Conservation (phyloP, 2,329 filamentous ascomycete species). For the Lachnellula arida region DNA sequence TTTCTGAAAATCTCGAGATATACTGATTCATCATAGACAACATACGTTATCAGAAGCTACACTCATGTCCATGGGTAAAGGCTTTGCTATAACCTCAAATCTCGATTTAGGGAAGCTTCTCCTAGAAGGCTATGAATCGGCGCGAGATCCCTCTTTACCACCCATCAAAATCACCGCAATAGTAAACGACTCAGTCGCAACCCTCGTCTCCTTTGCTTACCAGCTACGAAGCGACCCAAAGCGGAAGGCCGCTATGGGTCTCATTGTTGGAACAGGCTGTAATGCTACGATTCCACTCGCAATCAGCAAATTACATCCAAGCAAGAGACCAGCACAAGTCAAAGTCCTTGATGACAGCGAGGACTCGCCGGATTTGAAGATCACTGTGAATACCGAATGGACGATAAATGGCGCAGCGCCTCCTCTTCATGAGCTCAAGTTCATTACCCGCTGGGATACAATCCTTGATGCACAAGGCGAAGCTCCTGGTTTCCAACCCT, state of each 20-base stretch:
- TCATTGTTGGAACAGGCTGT: constrained; percentile 77
- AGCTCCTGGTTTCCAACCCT: constrained; percentile 81
- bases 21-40: constrained; percentile 37
- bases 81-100: constrained; percentile 58
- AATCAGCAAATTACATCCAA: constrained; percentile 55
- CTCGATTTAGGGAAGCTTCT: constrained; percentile 58
- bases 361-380: constrained; percentile 50
- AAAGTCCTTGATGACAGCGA: constrained; percentile 44
- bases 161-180: constrained; percentile 69
- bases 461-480: constrained; percentile 63
- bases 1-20: background rate
- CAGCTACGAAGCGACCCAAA: constrained; percentile 56
- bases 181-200: constrained; percentile 77
- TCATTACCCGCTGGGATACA: constrained; percentile 69
- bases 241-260: constrained; percentile 68
- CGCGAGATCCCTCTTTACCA: constrained; percentile 49
- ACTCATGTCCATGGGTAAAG: constrained; percentile 66
- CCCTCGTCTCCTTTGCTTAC: constrained; percentile 72
- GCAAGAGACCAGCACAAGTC: constrained; percentile 52
- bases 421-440: constrained; percentile 56
- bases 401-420: constrained; percentile 71
- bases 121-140: constrained; percentile 50
- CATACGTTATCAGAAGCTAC: constrained; percentile 56
- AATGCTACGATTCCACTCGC: constrained; percentile 76
- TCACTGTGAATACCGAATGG: constrained; percentile 81